Base-by-base conservation (phyloP, 1,284 basidiomycete species). In the Volvariella surrecta region DNA sequence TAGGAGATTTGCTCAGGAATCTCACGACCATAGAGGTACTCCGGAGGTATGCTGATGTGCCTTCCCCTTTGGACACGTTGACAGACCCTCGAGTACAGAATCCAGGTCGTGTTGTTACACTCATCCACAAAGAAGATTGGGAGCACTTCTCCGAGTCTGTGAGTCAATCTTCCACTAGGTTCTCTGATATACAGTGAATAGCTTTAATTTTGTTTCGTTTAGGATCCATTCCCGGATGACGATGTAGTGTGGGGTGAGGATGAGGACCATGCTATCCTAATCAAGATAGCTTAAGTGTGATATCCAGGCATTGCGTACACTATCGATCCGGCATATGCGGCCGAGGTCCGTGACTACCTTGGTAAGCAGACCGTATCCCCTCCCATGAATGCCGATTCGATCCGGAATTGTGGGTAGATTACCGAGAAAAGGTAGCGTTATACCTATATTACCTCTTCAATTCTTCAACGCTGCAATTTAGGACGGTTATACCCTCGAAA, bases 111-210 rank as follows among this genome's bases (percentile, higher is more conserved):
- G 90, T 91, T 1, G 90, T 91, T 3, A 94, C 90, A 1, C 67
- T 94, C 2, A 71, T 93, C n/a, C 82, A 86, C 54, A 82, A 86
- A 46, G 76, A 82, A 58, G 85, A 91, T 44, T 94, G 89, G 89
- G 78, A 81, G 40, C 59, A 62, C 7, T 81, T 87, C 55, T 84
- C 84, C 11, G 66, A 58, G 16, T 73, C 74, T 16, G 84, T 84
- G 49, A 48, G 74, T 42, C 9, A 24, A 21, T 40, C 3, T n/a
- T 13, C 1, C 4, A 13, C 22, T 31, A 7, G 4, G 15, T 20
- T 32, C n/a, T n/a, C n/a, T n/a, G n/a, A n/a, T n/a, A n/a, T n/a
- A n/a, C n/a, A n/a, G n/a, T n/a, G 8, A 37, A 8, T 37, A 8
- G 8, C 8, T 37, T 18, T 18, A 10, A 10, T 22, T 40, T 40